These are phyloP conservation scores for Mycothermus thermophilus DNA, from an alignment of 495 filamentous ascomycete species.

Conservation along the genomic window DNA sequence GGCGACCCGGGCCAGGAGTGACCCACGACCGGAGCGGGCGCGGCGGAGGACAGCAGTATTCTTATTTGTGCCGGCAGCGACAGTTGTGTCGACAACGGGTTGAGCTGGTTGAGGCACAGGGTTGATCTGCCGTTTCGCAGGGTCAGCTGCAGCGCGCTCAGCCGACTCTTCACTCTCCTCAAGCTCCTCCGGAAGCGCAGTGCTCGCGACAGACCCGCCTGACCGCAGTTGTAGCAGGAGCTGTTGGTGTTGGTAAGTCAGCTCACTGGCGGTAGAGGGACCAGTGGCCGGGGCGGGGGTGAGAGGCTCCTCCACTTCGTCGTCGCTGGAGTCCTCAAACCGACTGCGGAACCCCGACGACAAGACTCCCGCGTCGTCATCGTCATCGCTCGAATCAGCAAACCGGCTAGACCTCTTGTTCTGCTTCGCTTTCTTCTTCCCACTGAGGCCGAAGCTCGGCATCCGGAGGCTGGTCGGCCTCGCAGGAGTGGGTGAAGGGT, in stretches of 20 bases:
- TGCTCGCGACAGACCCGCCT: conserved; percentile 13
- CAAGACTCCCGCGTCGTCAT: conserved; percentile 32
- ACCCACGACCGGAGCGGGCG: conserved; percentile 25
- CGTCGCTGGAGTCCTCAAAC: conserved; percentile 73
- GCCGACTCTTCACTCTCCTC: conserved; percentile 29
- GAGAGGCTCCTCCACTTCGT: conserved; percentile 41
- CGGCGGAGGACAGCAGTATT: conserved; percentile 10
- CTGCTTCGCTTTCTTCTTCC: not conserved
- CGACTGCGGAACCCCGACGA: conserved; percentile 45
- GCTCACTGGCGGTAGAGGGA: not conserved
- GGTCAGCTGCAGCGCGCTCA: conserved; percentile 11
- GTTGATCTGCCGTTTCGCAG: conserved; percentile 10
- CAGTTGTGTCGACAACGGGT: not conserved
- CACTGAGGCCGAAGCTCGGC: conserved; percentile 18
- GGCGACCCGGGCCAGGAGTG: conserved; percentile 12
- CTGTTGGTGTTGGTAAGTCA: not conserved
- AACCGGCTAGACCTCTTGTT: conserved; percentile 23
- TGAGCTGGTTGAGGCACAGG: conserved; percentile 3
- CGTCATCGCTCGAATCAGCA: conserved; percentile 63
- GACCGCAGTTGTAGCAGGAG: conserved; percentile 3
- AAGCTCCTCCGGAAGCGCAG: conserved; percentile 20
- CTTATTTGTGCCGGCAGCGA: not conserved
- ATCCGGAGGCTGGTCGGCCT: conserved; percentile 15
- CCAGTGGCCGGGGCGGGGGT: not conserved
- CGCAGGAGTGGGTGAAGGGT: conserved; percentile 10